Conservation (phyloP, 139 green algal species). For the Micractinium conductrix region DNA sequence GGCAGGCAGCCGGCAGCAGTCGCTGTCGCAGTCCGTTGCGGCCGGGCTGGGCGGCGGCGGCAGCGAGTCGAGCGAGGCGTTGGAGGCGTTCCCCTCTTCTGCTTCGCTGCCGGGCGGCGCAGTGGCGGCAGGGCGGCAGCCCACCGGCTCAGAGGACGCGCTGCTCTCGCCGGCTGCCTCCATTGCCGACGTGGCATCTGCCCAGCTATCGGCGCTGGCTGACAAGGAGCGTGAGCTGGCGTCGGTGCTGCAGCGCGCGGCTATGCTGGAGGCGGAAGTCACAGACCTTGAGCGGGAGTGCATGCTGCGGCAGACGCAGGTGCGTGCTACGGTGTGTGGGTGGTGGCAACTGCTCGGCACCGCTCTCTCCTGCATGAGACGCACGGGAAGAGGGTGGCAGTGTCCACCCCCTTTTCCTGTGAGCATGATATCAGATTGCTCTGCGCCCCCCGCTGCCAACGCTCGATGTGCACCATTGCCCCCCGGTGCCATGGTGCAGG, state of each 20-base stretch:
- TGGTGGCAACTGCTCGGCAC: too few relatives aligned
- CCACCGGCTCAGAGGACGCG: not conserved
- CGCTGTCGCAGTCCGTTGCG: not conserved
- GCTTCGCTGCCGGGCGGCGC: constrained; percentile 1
- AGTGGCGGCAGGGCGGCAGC: not conserved
- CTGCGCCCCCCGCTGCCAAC: too few relatives aligned
- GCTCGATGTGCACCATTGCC: too few relatives aligned
- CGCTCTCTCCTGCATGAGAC: too few relatives aligned
- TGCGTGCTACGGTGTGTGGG: too few relatives aligned
- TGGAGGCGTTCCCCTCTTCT: not conserved
- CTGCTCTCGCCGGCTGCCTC: not conserved
- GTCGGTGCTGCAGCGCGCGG: constrained; percentile 4
- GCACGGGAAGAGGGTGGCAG: too few relatives aligned
- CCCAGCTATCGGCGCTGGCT: constrained; percentile 38
- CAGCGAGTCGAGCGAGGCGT: not conserved
- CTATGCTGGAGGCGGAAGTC: constrained; percentile 46
- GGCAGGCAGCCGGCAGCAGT: constrained; percentile 9
- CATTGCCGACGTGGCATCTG: not conserved
- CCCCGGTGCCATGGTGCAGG: too few relatives aligned
- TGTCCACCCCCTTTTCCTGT: too few relatives aligned
- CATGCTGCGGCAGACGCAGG: constrained; percentile 49
- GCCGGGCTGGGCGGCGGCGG: not conserved
- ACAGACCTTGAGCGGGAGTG: constrained; percentile 59
- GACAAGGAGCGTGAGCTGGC: constrained; percentile 47
- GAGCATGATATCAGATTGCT: too few relatives aligned